Evolutionary conservation across 1,139 yeast species (phyloP).

Genomic region (Hemisphaericaspora subhashii): DNA sequence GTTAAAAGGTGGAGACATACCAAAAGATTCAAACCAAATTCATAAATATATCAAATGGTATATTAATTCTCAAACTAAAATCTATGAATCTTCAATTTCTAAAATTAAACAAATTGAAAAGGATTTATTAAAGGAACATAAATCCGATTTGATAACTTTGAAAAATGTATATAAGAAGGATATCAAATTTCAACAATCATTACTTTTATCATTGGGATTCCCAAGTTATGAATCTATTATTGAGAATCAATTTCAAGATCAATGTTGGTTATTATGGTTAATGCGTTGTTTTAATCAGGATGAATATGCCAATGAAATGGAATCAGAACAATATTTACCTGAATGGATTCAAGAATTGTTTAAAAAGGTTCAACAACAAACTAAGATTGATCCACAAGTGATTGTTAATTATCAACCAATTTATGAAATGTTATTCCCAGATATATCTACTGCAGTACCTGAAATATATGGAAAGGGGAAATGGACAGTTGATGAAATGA

Average conservation of each 20-base stretch:
- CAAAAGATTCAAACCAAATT: conserved; percentile 9
- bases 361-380: conserved; percentile 33
- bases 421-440: conserved; percentile 58
- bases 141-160: conserved; percentile 46
- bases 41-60: conserved; percentile 35
- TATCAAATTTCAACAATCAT: conserved; percentile 51
- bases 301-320: conserved; percentile 28
- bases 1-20: conserved; percentile 11
- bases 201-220: conserved; percentile 58
- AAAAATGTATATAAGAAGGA: conserved; percentile 60
- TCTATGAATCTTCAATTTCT: conserved; percentile 49
- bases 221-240: conserved; percentile 52
- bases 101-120: conserved; percentile 53
- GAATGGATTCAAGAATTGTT: conserved; percentile 52
- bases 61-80: conserved; percentile 43
- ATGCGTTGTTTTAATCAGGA: conserved; percentile 56
- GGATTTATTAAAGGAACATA: conserved; percentile 40
- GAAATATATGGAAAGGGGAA: conserved; percentile 60
- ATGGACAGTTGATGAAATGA: conserved; percentile 63
- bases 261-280: conserved; percentile 61
- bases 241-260: conserved; percentile 51
- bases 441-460: conserved; percentile 53
- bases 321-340: conserved; percentile 43
- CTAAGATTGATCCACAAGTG: conserved; percentile 47
- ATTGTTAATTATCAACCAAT: conserved; percentile 54